phyloP scores from a whole-genome alignment of 495 filamentous ascomycete species.

The Penicillium manginii region DNA sequence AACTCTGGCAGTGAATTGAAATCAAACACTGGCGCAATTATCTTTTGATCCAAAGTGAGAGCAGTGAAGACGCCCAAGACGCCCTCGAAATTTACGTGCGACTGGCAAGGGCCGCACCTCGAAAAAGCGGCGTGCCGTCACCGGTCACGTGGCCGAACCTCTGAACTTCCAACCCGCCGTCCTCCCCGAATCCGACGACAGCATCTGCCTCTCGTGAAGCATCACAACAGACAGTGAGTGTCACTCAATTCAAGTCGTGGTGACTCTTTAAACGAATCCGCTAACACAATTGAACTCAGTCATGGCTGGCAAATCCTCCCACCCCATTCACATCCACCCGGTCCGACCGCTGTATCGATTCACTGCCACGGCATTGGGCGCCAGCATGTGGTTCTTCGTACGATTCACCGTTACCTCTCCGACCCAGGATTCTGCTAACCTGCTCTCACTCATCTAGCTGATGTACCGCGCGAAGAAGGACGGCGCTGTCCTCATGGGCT shows the following conservation, averaged over 20 bases:
- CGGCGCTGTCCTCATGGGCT: slow-evolving; percentile 81
- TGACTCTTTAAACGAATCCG: not conserved
- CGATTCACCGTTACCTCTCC: slow-evolving; percentile 29
- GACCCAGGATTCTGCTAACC: slow-evolving; percentile 20
- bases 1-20: too few relatives aligned
- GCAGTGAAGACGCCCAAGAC: not conserved
- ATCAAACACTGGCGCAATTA: too few relatives aligned
- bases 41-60: too few relatives aligned
- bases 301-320: slow-evolving; percentile 59
- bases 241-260: not conserved
- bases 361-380: slow-evolving; percentile 82
- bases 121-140: slow-evolving; percentile 24
- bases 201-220: slow-evolving; percentile 18
- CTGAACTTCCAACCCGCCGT: slow-evolving; percentile 14
- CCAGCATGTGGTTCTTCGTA: slow-evolving; percentile 99
- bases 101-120: not conserved
- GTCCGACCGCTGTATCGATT: slow-evolving; percentile 78
- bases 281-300: slow-evolving; percentile 22
- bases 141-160: slow-evolving; percentile 15
- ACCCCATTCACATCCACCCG: slow-evolving; percentile 76
- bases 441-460: slow-evolving; percentile 55
- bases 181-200: slow-evolving; percentile 14
- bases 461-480: slow-evolving; percentile 98
- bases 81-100: not conserved
- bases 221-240: slow-evolving; percentile 19